Evolutionary conservation across 495 filamentous ascomycete genomes (phyloP), one percentile per base, ranked within the genome.

Genomic region (Geopyxis carbonaria): DNA sequence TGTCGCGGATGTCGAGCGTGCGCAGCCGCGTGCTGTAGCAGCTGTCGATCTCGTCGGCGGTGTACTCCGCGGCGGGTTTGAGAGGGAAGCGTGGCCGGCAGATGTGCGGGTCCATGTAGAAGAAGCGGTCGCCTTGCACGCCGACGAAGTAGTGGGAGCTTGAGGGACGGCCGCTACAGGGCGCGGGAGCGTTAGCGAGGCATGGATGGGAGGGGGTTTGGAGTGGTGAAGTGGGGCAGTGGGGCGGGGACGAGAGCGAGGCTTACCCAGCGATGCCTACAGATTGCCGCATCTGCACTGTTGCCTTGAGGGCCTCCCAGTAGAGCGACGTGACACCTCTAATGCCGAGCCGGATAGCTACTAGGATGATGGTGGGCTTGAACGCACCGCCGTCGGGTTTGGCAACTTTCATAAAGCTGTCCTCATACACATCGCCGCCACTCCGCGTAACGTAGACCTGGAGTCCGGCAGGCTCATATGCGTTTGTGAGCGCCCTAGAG

Each of bases 121-220:
- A 99, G 44, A 95, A 70, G 47, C 76, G 65, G 31, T 77, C 70
- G 20, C 77, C 80, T 60, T 99, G 91, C n/a, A 76, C 72, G n/a
- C 85, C 91, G 40, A 95, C 65, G 53, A 99, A 99, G 55, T 95
- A 99, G 57, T 93, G 91, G 0, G 85, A 93, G 15, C 83, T 83
- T 2, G 83, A 87, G 19, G 91, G 89, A 13, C 91, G 81, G 34
- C 91, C 91, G 22, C 87, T 91, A 36, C n/a, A n/a, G n/a, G n/a
- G 8, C 3, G 20, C 30, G 31, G 31, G 31, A 16, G 31, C 5
- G 31, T 33, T 33, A 33, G 31, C 14, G 31, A 14, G 14, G 31
- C 6, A 5, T 23, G 28, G 23, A 4, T 2, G 24, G 29, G 14
- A 5, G 19, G 15, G 24, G 5, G 18, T 22, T 22, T 3, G 2